A percentile compares a stretch with the other conserved stretches of the same genome.
Evolutionary conservation across 179 eudicot species (phyloP).

Genomic region (Silene coronaria): DNA sequence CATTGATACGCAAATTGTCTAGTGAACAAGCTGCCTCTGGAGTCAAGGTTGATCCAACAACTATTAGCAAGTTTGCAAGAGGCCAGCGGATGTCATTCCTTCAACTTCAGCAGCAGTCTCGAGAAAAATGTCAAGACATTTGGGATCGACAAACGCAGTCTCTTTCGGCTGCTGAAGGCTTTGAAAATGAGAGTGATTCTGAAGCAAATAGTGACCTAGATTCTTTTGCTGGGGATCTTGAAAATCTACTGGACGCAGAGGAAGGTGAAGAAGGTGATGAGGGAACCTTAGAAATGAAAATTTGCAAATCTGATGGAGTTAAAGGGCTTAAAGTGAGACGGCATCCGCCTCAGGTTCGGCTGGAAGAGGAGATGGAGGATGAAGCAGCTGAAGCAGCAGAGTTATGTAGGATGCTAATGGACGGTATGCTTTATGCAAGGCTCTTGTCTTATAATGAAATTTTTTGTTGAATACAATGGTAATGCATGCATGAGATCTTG

Average conservation of each 20-base stretch:
- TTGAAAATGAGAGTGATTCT: constrained; percentile 82
- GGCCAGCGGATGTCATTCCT: constrained; percentile 98
- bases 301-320: constrained; percentile 64
- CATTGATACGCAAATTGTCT: constrained; percentile 87
- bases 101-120: constrained; percentile 94
- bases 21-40: constrained; percentile 96
- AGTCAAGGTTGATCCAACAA: constrained; percentile 75
- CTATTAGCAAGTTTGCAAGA: constrained; percentile 90
- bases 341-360: constrained; percentile 62
- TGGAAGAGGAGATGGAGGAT: constrained; percentile 85
- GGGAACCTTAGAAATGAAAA: constrained; percentile 48
- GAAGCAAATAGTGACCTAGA: constrained; percentile 95
- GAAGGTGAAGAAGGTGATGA: constrained; percentile 81
- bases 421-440: constrained; percentile 46
- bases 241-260: constrained; percentile 93
- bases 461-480: neutral
- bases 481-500: neutral
- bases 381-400: constrained; percentile 97
- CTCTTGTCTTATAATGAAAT: neutral
- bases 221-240: constrained; percentile 97
- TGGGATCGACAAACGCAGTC: constrained; percentile 91
- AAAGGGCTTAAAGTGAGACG: constrained; percentile 92
- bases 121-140: constrained; percentile 97
- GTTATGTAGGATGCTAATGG: constrained; percentile 76
- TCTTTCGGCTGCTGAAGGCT: constrained; percentile 73